phyloP scores from a whole-genome alignment of 2,329 filamentous ascomycete genomes.

The Sporothrix sp. region DNA sequence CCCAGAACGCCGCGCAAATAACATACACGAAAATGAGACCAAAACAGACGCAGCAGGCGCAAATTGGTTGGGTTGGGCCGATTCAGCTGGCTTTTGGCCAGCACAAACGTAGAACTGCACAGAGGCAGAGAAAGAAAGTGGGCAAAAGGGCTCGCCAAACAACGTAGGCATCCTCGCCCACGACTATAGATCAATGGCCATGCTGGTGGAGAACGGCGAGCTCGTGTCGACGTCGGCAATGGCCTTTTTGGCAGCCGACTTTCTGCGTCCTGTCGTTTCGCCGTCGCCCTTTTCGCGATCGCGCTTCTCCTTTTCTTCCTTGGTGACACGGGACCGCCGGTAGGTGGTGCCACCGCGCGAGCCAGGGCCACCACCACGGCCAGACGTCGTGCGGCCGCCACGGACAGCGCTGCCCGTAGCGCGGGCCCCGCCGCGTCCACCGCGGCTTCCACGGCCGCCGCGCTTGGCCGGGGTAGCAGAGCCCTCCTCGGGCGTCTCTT shows the following conservation, averaged over 20 bases:
- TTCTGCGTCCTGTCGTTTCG: constrained; percentile 24
- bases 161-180: not conserved
- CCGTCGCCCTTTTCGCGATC: constrained; percentile 67
- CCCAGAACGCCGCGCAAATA: not conserved
- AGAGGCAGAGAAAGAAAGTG: not conserved
- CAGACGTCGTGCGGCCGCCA: constrained; percentile 22
- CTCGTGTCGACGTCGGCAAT: constrained; percentile 3
- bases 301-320: constrained; percentile 71
- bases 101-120: too few relatives aligned
- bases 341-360: constrained; percentile 65
- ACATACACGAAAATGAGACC: not conserved
- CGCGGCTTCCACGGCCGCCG: constrained; percentile 45
- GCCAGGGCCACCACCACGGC: constrained; percentile 41
- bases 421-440: constrained; percentile 35
- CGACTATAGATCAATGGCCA: constrained; percentile 15
- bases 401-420: constrained; percentile 47
- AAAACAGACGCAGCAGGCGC: not conserved
- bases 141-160: not conserved
- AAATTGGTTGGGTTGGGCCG: too few relatives aligned
- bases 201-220: constrained; percentile 14
- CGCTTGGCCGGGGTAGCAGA: constrained; percentile 60
- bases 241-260: too few relatives aligned
- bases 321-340: constrained; percentile 76
- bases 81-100: too few relatives aligned
- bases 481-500: constrained; percentile 57